Percentiles rank a stretch among this genome's conserved stretches.
phyloP scores from a whole-genome alignment of 306 rosid species.

The Vicia sativa region DNA sequence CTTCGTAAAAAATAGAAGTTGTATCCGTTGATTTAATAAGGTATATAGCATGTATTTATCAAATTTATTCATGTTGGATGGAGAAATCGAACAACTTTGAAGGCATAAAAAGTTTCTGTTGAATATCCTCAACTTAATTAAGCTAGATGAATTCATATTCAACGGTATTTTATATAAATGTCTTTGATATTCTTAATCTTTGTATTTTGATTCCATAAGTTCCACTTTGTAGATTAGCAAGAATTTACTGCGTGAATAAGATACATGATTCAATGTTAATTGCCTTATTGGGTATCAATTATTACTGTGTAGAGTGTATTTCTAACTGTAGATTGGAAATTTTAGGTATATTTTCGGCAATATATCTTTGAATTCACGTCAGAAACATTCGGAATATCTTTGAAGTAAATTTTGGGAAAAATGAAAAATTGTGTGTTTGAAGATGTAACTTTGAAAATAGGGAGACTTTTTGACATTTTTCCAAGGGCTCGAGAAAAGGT shows the following conservation, averaged over 20 bases:
- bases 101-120: constrained; percentile 34
- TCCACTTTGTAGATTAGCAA: constrained; percentile 45
- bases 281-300: background rate
- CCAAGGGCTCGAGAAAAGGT: too few species aligned
- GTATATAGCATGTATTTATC: constrained; percentile 33
- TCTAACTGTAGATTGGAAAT: too few species aligned
- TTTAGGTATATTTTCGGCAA: too few species aligned
- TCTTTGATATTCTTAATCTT: constrained; percentile 24
- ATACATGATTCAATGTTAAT: constrained; percentile 20
- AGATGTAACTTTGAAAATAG: too few species aligned
- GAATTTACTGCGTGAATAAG: constrained; percentile 46
- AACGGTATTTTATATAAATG: constrained; percentile 27
- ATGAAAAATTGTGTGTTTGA: too few species aligned
- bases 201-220: constrained; percentile 22
- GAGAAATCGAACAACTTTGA: constrained; percentile 40
- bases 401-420: too few species aligned
- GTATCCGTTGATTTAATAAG: constrained; percentile 8
- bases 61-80: constrained; percentile 45
- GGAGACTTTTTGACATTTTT: too few species aligned
- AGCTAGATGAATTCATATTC: constrained; percentile 35
- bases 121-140: constrained; percentile 31
- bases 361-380: too few species aligned
- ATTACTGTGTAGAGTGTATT: too few species aligned
- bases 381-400: too few species aligned
- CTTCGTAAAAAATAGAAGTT: constrained; percentile 7